phyloP scores from a whole-genome alignment of 1,284 basidiomycete species.

The Stygiomarasmius scandens region DNA sequence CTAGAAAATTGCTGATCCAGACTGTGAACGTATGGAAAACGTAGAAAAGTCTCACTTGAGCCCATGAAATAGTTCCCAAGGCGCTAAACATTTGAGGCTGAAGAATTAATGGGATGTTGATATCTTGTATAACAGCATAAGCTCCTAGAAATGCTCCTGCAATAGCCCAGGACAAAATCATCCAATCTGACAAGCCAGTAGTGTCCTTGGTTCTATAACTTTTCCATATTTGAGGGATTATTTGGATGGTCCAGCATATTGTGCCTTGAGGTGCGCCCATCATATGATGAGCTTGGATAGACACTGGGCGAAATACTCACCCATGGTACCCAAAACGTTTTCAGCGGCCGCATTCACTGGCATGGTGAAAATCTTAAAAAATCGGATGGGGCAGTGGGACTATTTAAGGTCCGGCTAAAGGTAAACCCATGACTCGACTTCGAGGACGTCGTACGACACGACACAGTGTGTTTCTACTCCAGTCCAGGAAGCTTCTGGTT shows the following conservation, averaged over 20 bases:
- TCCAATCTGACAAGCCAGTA: constrained; percentile 69
- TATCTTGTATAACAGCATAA: constrained; percentile 66
- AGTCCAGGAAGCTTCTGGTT: too few species aligned
- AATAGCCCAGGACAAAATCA: constrained; percentile 73
- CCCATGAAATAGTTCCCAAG: constrained; percentile 67
- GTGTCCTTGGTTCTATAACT: constrained; percentile 74
- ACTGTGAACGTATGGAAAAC: neutral
- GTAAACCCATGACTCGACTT: too few species aligned
- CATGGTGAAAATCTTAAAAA: constrained; percentile 27
- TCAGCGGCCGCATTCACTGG: constrained; percentile 47
- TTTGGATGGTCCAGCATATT: constrained; percentile 69
- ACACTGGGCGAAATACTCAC: constrained; percentile 27
- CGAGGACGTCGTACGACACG: too few species aligned
- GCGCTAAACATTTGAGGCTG: constrained; percentile 78
- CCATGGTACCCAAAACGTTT: constrained; percentile 64
- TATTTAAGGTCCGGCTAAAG: neutral
- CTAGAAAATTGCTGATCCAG: constrained; percentile 20
- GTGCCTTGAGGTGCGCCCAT: constrained; percentile 46
- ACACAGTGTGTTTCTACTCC: too few species aligned
- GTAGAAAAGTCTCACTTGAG: too few species aligned
- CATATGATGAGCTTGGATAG: neutral
- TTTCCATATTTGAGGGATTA: constrained; percentile 80
- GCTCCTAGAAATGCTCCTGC: constrained; percentile 68
- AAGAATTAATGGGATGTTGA: constrained; percentile 75
- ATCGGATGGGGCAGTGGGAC: neutral